Base-by-base conservation (phyloP, 805 yeast species). In the Saccharomyces cerevisiae region DNA sequence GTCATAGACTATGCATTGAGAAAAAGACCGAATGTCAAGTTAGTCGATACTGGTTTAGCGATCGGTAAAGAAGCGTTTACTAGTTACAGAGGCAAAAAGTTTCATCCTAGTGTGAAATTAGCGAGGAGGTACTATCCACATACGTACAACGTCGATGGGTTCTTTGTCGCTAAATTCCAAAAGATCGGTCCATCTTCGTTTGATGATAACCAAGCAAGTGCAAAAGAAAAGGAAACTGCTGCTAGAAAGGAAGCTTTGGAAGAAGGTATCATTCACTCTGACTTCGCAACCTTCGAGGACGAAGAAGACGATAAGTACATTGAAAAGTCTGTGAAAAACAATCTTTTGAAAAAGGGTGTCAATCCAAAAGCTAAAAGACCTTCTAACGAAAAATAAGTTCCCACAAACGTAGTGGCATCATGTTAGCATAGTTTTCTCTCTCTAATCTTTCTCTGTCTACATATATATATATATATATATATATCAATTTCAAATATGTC, bases 81-180 rank as follows among this genome's bases (percentile, higher is more conserved):
- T 4, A 84, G 91, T 43, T 94, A 79, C 76, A 80, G 98, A 70
- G 99, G 99, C 50, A 92, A 91, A 73, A 87, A 82, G 54, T 94
- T 91, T 78, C 83, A 87, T 69, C 80, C 88, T 47, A 81, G 81
- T 61, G 70, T 94, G 53, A 80, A 82, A 50, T 74, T 92, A 63
- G 91, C 98, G 2, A 83, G 96, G 77, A 83, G 99, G 72, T 94
- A 92, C 73, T 94, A 94, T 70, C 99, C 99, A 53, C 99, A 94
- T 74, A 91, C 96, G 28, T 94, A 94, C 70, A 94, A 94, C 71
- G 99, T 94, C 53, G 99, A 94, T 73, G 99, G 99, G 26, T 94
- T 94, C 80, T 94, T 76, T 71, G 99, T 94, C 56, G 99, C 99
- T 53, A 94, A 92, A 72, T 89, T 94, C 78, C 83, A 88, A 75